A percentile compares a stretch with the other conserved stretches of the same genome.
Conservation (phyloP, 257 asterid genomes). For the Forsythia suspensa region DNA sequence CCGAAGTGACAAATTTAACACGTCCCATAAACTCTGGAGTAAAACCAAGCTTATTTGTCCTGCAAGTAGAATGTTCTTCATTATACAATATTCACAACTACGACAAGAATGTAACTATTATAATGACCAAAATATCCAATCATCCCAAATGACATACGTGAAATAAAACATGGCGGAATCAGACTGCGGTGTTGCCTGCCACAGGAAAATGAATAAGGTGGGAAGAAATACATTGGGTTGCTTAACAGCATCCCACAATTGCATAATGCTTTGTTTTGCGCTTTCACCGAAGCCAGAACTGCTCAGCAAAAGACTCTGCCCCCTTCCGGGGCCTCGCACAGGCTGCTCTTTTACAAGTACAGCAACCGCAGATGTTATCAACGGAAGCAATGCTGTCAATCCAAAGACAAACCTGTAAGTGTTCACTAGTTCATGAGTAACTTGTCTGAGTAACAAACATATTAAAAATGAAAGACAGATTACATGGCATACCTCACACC, state of each 20-base stretch:
- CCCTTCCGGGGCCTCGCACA: constrained; percentile 42
- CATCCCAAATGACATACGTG: constrained; percentile 59
- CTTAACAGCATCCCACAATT: constrained; percentile 75
- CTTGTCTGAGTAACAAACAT: background rate
- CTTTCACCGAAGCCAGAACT: constrained; percentile 52
- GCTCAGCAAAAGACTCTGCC: constrained; percentile 35
- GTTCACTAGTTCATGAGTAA: constrained; percentile 15
- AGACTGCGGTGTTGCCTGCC: constrained; percentile 98
- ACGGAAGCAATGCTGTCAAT: constrained; percentile 86
- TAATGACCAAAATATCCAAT: background rate
- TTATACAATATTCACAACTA: constrained; percentile 17
- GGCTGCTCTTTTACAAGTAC: constrained; percentile 89
- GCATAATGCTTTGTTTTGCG: constrained; percentile 51
- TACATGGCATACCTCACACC: constrained; percentile 79
- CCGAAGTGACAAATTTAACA: constrained; percentile 87
- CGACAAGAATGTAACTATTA: background rate
- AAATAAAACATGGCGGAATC: constrained; percentile 98
- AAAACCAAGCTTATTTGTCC: constrained; percentile 90
- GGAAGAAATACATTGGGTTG: constrained; percentile 87
- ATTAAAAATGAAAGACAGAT: constrained; percentile 3
- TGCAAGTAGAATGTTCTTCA: constrained; percentile 32
- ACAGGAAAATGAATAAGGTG: constrained; percentile 82
- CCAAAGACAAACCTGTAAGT: constrained; percentile 92
- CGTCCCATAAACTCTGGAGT: constrained; percentile 98
- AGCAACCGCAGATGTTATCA: constrained; percentile 93